phyloP scores from a whole-genome alignment of 2,329 filamentous ascomycete genomes.

The Aspergillus piperis region DNA sequence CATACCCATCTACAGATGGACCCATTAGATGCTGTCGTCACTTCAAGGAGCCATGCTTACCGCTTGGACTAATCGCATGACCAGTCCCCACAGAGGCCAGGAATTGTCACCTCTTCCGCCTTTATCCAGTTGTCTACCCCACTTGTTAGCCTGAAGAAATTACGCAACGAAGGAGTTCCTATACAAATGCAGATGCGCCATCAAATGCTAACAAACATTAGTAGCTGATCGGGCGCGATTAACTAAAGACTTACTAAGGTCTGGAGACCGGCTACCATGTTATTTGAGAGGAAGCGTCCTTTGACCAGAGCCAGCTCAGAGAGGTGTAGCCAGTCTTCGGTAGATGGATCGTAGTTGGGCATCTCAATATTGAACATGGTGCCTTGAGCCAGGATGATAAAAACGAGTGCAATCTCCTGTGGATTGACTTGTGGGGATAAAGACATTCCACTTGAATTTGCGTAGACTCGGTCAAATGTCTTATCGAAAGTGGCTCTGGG shows the following conservation, averaged over 20 bases:
- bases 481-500: slow-evolving; percentile 1
- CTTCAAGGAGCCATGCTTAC: neutral
- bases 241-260: neutral
- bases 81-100: slow-evolving; percentile 5
- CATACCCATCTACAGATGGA: slow-evolving; percentile 1
- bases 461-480: neutral
- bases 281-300: slow-evolving; percentile 1
- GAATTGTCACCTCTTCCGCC: slow-evolving; percentile 2
- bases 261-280: slow-evolving; percentile 1
- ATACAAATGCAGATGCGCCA: slow-evolving; percentile 5
- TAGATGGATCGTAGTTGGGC: slow-evolving; percentile 1
- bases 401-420: slow-evolving; percentile 4
- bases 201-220: slow-evolving; percentile 6
- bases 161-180: neutral
- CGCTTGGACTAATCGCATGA: slow-evolving; percentile 6
- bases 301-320: slow-evolving; percentile 4
- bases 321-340: slow-evolving; percentile 5
- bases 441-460: neutral
- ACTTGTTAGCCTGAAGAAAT: neutral
- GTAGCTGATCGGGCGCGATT: neutral
- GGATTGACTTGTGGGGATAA: neutral
- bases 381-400: slow-evolving; percentile 4
- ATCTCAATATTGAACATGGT: slow-evolving; percentile 6
- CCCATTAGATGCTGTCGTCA: neutral
- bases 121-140: slow-evolving; percentile 1